Conservation (phyloP, 257 asterid genomes). For the Solanum appendiculatum region DNA sequence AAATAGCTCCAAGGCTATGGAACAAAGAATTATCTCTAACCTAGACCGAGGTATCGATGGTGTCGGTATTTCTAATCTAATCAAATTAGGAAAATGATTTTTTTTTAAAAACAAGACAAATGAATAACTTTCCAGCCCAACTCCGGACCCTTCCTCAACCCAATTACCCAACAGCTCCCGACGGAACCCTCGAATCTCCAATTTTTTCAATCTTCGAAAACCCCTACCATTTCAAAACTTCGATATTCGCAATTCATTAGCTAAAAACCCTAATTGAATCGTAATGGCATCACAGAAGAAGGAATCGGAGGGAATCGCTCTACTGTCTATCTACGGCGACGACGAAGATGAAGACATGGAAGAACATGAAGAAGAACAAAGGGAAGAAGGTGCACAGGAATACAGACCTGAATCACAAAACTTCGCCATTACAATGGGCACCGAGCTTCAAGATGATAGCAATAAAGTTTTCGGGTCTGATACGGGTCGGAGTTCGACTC, state of each 20-base stretch:
- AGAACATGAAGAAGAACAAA: constrained; percentile 10
- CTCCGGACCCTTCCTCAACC: not conserved
- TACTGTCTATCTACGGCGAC: constrained; percentile 81
- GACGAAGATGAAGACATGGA: constrained; percentile 62
- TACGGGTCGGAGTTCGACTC: constrained; percentile 11
- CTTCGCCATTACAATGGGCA: constrained; percentile 4
- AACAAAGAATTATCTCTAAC: not conserved
- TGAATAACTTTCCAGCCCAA: not conserved
- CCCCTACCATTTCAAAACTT: not conserved
- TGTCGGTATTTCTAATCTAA: not conserved
- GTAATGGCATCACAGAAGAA: constrained; percentile 63
- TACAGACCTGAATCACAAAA: constrained; percentile 4
- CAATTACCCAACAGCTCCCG: not conserved
- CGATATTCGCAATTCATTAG: not conserved
- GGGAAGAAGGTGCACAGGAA: constrained; percentile 9
- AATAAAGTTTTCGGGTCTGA: constrained; percentile 4
- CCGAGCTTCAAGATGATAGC: constrained; percentile 4
- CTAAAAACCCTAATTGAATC: not conserved
- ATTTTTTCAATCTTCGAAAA: not conserved
- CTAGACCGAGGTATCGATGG: not conserved
- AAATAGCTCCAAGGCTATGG: not conserved
- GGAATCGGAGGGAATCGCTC: constrained; percentile 80
- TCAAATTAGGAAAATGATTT: not conserved
- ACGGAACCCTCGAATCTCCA: not conserved
- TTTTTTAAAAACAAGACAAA: not conserved